These are phyloP conservation scores for Nepenthes alata DNA, from an alignment of 179 eudicot genomes.

Conservation along the genomic window DNA sequence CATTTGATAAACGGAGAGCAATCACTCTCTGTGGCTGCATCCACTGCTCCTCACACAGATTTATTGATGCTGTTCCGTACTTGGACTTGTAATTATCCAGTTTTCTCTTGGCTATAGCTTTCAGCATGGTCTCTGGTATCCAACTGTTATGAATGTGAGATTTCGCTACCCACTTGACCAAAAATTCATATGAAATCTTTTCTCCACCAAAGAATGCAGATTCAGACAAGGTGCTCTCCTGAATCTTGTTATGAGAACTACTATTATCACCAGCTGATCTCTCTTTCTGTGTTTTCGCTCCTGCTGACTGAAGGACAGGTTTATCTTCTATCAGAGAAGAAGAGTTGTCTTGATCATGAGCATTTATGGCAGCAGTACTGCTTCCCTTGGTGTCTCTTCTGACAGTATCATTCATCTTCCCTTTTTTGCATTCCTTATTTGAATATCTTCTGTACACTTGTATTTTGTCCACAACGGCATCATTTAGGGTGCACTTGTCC, in stretches of 20 bases:
- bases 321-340: slow-evolving; percentile 14
- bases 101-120: slow-evolving; percentile 76
- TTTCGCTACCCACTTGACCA: slow-evolving; percentile 93
- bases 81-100: slow-evolving; percentile 83
- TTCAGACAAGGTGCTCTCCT: slow-evolving; percentile 14
- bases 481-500: slow-evolving; percentile 11
- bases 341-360: slow-evolving; percentile 16
- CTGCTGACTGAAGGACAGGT: slow-evolving; percentile 16
- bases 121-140: slow-evolving; percentile 75
- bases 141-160: slow-evolving; percentile 85
- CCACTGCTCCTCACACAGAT: slow-evolving; percentile 77
- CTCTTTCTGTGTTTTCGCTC: slow-evolving; percentile 18
- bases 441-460: slow-evolving; percentile 29
- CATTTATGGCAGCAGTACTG: slow-evolving; percentile 12
- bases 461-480: slow-evolving; percentile 22
- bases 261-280: slow-evolving; percentile 11
- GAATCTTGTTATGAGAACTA: slow-evolving; percentile 13
- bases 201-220: slow-evolving; percentile 15
- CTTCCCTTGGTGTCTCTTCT: slow-evolving; percentile 16
- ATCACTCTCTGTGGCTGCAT: slow-evolving; percentile 75
- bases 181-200: slow-evolving; percentile 45
- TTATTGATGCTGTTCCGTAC: slow-evolving; percentile 67
- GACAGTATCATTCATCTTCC: slow-evolving; percentile 19
- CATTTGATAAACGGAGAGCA: slow-evolving; percentile 42
- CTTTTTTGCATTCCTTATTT: slow-evolving; percentile 31